Base-by-base conservation (phyloP, 129 eudicot genomes). In the Flaveria trinervia region DNA sequence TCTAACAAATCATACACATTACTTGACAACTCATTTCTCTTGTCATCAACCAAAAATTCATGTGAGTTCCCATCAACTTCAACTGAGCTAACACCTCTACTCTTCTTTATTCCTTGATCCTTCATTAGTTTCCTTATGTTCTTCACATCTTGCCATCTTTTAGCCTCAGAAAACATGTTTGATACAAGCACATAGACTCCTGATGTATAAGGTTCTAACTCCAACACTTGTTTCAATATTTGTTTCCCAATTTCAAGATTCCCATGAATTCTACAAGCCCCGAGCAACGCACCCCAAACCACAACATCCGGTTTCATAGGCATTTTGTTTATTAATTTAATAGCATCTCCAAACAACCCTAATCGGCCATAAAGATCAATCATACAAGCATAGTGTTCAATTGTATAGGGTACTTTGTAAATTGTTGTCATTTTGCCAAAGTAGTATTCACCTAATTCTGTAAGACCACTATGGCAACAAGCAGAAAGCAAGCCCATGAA, bases 141-240 rank as follows among this genome's bases (percentile, higher is more conserved):
- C 79, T 82, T 82, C 74, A 82, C 86, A 82, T 82, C 86, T 17
- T 82, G 71, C 86, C 86, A 82, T 77, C 82, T 82, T 72, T 51
- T 73, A 66, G 82, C 75, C 72, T 77, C 86, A 72, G 16, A 72
- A 68, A 72, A 82, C 79, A 82, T 77, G 50, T 82, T 82, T n/a
- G 82, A 82, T 36, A 82, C 52, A 50, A 82, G 82, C 20, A 82
- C 82, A 56, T 72, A 72, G 50, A 82, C 16, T 17, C 82, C 86
- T 0, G 82, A 82, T 72, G 74, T 72, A 33, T 56, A 77, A 3
- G 86, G 79, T 73, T 77, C 79, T 68, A 82, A 57, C 50, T 77
- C 86, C 79, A 82, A 48, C 4, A 82, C 67, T 33, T 82, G 86
- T 72, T 77, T 82, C 1, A 82, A 39, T 44, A 82, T 30, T 52